phyloP scores from a whole-genome alignment of 2,329 filamentous ascomycete species.

The Cryoendolithus antarcticus region DNA sequence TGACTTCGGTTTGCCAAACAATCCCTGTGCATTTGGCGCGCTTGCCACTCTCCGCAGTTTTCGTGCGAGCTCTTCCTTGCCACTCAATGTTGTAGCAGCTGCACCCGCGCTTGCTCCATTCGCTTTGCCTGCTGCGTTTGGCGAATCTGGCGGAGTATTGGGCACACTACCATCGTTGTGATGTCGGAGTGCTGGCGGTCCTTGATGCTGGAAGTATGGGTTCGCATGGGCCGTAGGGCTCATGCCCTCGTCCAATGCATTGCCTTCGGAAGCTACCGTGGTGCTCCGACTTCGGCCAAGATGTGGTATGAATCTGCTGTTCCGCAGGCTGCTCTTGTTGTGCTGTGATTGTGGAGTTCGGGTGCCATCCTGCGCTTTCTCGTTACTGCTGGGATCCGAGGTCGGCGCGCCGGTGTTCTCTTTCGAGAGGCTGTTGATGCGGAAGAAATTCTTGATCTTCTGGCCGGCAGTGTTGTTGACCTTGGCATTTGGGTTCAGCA shows the following conservation, averaged over 20 bases:
- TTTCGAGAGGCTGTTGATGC: constrained; percentile 44
- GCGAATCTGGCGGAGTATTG: constrained; percentile 83
- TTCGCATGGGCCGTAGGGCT: constrained; percentile 92
- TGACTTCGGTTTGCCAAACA: constrained; percentile 47
- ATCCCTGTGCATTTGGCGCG: constrained; percentile 88
- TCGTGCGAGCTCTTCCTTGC: constrained; percentile 86
- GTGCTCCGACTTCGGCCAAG: constrained; percentile 79
- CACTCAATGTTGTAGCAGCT: constrained; percentile 59
- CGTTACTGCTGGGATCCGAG: constrained; percentile 21
- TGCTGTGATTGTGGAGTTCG: constrained; percentile 43
- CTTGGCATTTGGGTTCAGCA: constrained; percentile 33
- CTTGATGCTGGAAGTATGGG: constrained; percentile 94
- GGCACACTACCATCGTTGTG: constrained; percentile 90
- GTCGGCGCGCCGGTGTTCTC: constrained; percentile 23
- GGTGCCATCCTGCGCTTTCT: constrained; percentile 26
- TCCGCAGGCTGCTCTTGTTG: constrained; percentile 51
- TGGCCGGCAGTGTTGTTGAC: constrained; percentile 42
- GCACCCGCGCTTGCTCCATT: constrained; percentile 39
- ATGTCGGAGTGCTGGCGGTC: constrained; percentile 82
- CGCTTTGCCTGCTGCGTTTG: constrained; percentile 57
- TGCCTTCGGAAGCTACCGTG: constrained; percentile 85
- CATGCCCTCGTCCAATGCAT: constrained; percentile 73
- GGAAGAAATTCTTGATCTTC: constrained; percentile 58
- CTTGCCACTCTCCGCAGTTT: constrained; percentile 90
- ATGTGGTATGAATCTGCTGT: constrained; percentile 78